Conservation (phyloP, 208 protist species). For the Leishmania tropica region DNA sequence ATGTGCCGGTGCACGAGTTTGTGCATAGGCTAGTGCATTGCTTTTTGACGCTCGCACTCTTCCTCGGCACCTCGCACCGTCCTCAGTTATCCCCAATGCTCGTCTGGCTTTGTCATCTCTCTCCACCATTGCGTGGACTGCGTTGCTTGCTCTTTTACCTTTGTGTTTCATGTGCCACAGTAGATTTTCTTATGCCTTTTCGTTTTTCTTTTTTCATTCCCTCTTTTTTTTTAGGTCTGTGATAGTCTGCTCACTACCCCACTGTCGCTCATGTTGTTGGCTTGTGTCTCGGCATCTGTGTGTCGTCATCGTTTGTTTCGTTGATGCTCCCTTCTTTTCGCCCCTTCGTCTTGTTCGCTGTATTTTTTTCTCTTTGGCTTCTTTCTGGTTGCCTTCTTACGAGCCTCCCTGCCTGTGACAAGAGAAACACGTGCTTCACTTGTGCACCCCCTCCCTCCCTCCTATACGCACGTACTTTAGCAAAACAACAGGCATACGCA, state of each 20-base stretch:
- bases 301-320: background rate
- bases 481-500: background rate
- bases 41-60: background rate
- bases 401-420: background rate
- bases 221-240: background rate
- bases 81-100: background rate
- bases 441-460: background rate
- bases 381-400: background rate
- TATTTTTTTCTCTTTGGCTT: background rate
- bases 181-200: background rate
- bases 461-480: background rate
- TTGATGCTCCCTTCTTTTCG: background rate
- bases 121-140: background rate
- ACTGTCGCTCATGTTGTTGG: background rate
- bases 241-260: background rate
- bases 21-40: background rate
- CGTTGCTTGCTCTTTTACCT: background rate
- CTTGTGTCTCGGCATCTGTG: background rate
- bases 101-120: background rate
- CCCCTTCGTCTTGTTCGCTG: background rate
- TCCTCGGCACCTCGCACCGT: background rate
- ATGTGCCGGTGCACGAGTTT: background rate
- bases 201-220: background rate
- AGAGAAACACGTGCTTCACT: background rate
- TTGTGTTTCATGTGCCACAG: background rate